A percentile compares a stretch with the other conserved stretches of the same genome.
phyloP scores from a whole-genome alignment of 306 rosid genomes.

The Cicer cuneatum region DNA sequence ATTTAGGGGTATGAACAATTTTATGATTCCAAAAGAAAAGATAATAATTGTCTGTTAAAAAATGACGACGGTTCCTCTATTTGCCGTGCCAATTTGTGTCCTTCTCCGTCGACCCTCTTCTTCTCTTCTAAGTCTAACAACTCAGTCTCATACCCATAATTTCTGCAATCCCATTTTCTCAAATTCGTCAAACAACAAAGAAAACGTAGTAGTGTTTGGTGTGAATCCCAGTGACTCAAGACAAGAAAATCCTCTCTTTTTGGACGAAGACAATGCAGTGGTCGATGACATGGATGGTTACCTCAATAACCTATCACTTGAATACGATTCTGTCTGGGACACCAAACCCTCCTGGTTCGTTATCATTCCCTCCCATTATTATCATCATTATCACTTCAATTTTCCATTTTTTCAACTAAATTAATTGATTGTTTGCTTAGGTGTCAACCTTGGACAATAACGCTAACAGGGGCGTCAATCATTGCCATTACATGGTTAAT shows the following conservation, averaged over 20 bases:
- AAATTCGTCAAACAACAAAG: constrained; percentile 29
- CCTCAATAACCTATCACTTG: constrained; percentile 78
- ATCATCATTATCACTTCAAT: background rate
- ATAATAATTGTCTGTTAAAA: background rate
- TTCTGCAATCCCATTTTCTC: constrained; percentile 36
- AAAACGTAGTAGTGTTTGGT: constrained; percentile 40
- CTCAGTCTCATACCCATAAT: constrained; percentile 36
- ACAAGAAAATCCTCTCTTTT: constrained; percentile 56
- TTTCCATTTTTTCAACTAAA: background rate
- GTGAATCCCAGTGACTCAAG: constrained; percentile 49
- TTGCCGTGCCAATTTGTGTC: constrained; percentile 41
- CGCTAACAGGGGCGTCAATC: constrained; percentile 40
- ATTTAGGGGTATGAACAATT: too few species aligned
- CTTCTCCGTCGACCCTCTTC: constrained; percentile 23
- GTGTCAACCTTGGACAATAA: constrained; percentile 57
- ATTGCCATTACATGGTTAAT: constrained; percentile 67
- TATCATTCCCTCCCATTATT: background rate
- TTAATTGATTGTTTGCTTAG: constrained; percentile 14
- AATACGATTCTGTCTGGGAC: constrained; percentile 97
- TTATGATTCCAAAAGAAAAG: background rate
- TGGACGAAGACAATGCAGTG: constrained; percentile 66
- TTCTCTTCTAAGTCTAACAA: background rate
- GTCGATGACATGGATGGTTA: constrained; percentile 90
- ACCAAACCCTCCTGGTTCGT: constrained; percentile 88
- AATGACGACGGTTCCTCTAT: constrained; percentile 55